phyloP scores from a whole-genome alignment of 441 rosid genomes.

The Aquilaria agallochum region DNA sequence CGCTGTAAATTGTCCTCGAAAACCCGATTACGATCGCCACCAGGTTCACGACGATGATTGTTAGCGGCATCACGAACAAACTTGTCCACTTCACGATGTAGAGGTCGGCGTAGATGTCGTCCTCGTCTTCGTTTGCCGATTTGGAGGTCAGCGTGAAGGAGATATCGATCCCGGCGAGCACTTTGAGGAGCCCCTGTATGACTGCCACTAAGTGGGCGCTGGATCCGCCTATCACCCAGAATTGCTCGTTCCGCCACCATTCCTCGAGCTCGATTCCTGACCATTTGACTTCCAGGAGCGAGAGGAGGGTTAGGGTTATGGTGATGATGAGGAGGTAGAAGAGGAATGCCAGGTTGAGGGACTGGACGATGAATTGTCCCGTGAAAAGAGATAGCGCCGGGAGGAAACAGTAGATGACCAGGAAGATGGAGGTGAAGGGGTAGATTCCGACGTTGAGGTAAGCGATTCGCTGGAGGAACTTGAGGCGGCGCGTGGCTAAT shows the following conservation, averaged over 20 bases:
- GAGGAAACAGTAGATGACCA: constrained; percentile 73
- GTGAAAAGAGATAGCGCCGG: constrained; percentile 82
- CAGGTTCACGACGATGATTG: constrained; percentile 66
- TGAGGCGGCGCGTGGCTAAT: constrained; percentile 62
- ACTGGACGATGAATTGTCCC: constrained; percentile 75
- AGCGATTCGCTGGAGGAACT: constrained; percentile 80
- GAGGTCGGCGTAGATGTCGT: constrained; percentile 70
- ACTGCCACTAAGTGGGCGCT: constrained; percentile 89
- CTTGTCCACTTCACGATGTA: constrained; percentile 88
- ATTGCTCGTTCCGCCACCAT: constrained; percentile 94
- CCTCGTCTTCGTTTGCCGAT: constrained; percentile 66
- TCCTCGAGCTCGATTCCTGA: constrained; percentile 80
- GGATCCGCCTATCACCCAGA: constrained; percentile 88
- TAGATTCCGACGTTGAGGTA: constrained; percentile 86
- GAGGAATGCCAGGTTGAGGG: constrained; percentile 58
- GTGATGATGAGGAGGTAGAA: constrained; percentile 65
- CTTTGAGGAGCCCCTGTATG: constrained; percentile 78
- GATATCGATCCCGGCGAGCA: constrained; percentile 74
- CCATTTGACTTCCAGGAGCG: constrained; percentile 89
- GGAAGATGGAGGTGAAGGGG: constrained; percentile 84
- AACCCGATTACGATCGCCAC: constrained; percentile 62
- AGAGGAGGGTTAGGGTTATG: constrained; percentile 48
- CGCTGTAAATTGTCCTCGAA: constrained; percentile 70
- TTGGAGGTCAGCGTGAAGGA: constrained; percentile 76
- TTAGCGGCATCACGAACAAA: constrained; percentile 71